These are phyloP conservation scores for Pythium volutum DNA, from an alignment of 352 stramenopile species.

Conservation along the genomic window DNA sequence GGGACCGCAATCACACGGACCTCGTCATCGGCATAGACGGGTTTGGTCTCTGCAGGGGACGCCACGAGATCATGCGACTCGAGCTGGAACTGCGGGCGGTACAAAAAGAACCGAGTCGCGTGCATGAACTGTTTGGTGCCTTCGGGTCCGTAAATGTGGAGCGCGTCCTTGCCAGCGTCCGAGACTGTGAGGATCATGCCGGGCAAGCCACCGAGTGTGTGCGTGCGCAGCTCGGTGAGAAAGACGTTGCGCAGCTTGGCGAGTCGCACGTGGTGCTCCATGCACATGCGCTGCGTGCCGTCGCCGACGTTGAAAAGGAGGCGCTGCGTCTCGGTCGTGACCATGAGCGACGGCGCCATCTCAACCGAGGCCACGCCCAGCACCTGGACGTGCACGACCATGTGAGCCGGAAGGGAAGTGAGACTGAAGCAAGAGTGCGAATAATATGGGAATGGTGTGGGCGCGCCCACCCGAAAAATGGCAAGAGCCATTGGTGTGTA, in stretches of 20 bases:
- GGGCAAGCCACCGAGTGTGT: constrained; percentile 82
- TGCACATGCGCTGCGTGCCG: constrained; percentile 87
- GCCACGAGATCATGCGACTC: constrained; percentile 36
- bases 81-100: constrained; percentile 57
- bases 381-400: constrained; percentile 78
- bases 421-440: neutral
- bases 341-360: constrained; percentile 68
- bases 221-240: constrained; percentile 73
- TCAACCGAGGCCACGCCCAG: constrained; percentile 72
- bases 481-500: neutral
- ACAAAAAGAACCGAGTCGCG: constrained; percentile 85
- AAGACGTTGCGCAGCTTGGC: constrained; percentile 83
- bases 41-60: neutral
- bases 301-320: constrained; percentile 91
- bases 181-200: constrained; percentile 89
- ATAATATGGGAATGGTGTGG: neutral
- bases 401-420: constrained; percentile 12
- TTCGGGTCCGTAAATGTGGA: constrained; percentile 70
- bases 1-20: constrained; percentile 49
- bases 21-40: constrained; percentile 52
- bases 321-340: constrained; percentile 54
- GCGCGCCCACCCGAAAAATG: neutral
- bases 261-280: constrained; percentile 89
- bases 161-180: constrained; percentile 74
- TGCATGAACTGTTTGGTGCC: constrained; percentile 65